These are phyloP conservation scores for Endotrypanum monterogeii DNA, from an alignment of 208 protist genomes.

Conservation along the genomic window DNA sequence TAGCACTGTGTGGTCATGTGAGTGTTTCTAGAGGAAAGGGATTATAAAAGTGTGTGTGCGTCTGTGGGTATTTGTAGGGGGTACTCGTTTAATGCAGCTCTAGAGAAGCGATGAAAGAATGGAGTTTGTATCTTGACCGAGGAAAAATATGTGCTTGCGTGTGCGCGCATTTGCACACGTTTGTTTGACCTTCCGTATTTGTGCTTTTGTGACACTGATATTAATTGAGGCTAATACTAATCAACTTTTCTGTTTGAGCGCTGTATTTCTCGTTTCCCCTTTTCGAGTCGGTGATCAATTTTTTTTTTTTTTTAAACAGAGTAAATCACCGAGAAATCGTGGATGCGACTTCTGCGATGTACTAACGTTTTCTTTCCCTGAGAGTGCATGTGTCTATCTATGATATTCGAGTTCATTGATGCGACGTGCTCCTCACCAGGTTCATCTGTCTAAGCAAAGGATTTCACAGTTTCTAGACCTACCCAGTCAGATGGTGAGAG, in stretches of 20 bases:
- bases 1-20: not conserved
- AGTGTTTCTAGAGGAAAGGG: not conserved
- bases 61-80: not conserved
- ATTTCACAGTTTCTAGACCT: not conserved
- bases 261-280: not conserved
- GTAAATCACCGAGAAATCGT: slow-evolving; percentile 1
- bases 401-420: not conserved
- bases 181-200: slow-evolving; percentile 21
- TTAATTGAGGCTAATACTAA: slow-evolving; percentile 16
- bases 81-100: not conserved
- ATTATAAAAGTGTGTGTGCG: not conserved
- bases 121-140: not conserved
- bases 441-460: no score
- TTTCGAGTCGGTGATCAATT: not conserved
- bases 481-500: not conserved
- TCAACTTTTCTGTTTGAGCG: not conserved
- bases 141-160: not conserved
- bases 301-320: not conserved
- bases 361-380: not conserved
- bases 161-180: slow-evolving; percentile 1
- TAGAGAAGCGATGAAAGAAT: not conserved
- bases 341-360: not conserved
- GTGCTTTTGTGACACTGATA: slow-evolving; percentile 4
- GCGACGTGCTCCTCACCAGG: not conserved
- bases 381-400: not conserved